phyloP scores from a whole-genome alignment of 1,284 basidiomycete genomes.

The Phellinidium pouzarii region DNA sequence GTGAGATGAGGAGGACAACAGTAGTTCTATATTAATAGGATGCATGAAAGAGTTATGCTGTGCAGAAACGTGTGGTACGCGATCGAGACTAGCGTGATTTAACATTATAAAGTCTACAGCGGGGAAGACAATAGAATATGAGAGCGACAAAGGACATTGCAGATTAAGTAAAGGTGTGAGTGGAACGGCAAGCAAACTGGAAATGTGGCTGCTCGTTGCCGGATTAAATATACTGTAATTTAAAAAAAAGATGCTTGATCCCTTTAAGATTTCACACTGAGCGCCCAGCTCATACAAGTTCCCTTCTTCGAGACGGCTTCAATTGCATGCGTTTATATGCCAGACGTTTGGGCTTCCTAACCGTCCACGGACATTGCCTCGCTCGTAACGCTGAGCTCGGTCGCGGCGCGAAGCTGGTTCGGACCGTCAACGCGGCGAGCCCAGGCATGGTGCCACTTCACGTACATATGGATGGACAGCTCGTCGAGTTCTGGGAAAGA shows the following conservation, averaged over 20 bases:
- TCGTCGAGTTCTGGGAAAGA: conserved; percentile 16
- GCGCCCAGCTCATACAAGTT: too few species aligned
- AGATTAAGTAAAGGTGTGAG: too few species aligned
- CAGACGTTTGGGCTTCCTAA: not conserved
- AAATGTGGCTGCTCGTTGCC: too few species aligned
- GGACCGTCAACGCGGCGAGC: conserved; percentile 8
- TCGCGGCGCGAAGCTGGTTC: conserved; percentile 3
- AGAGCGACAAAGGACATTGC: not conserved
- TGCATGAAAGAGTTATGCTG: not conserved
- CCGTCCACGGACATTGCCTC: conserved; percentile 12
- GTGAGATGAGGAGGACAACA: not conserved
- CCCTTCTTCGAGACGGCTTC: too few species aligned
- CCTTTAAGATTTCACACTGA: too few species aligned
- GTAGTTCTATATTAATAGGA: not conserved
- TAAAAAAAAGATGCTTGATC: too few species aligned
- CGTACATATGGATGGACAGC: conserved; percentile 17
- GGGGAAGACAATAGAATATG: not conserved
- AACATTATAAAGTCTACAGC: not conserved
- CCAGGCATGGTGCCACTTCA: conserved; percentile 19
- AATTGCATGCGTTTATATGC: not conserved
- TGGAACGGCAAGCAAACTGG: too few species aligned
- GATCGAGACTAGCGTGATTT: not conserved
- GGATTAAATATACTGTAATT: too few species aligned
- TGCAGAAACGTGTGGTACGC: not conserved
- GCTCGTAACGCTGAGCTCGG: conserved; percentile 9